Conservation (phyloP, 2,329 filamentous ascomycete genomes). For the Neofusicoccum parvum region DNA sequence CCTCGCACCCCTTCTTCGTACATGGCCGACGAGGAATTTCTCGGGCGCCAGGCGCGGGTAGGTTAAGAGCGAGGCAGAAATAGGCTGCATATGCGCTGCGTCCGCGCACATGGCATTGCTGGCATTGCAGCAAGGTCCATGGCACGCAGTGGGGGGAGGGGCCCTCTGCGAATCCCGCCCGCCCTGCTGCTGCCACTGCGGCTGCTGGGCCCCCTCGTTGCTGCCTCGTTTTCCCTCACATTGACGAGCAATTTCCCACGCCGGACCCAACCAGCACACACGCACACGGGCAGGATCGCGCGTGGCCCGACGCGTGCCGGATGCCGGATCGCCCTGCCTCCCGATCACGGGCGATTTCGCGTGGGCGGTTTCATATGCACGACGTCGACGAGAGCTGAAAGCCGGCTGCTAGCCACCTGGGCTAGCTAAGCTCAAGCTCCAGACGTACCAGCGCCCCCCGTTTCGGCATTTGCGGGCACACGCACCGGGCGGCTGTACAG, state of each 20-base stretch:
- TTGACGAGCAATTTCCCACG: conserved; percentile 1
- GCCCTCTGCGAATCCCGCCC: no score
- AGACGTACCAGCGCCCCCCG: neutral
- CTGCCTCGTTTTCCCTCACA: neutral
- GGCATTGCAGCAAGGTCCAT: neutral
- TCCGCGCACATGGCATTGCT: neutral
- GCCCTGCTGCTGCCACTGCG: no score
- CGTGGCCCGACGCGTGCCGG: neutral
- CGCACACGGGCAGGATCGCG: neutral
- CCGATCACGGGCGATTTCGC: no score
- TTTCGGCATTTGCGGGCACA: neutral
- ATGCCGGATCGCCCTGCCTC: conserved; percentile 2
- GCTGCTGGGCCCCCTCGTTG: no score
- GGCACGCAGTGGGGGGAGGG: no score
- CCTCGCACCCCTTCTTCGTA: no score
- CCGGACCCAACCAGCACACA: neutral
- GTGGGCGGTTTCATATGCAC: neutral
- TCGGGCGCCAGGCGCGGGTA: conserved; percentile 9
- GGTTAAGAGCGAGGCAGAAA: neutral
- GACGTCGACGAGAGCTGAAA: neutral
- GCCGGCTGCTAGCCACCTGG: no score
- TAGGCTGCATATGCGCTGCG: neutral
- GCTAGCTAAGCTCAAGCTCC: conserved; percentile 9
- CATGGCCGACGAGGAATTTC: neutral
- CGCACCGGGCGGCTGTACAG: neutral